phyloP scores from a whole-genome alignment of 2,329 filamentous ascomycete species.

The Fusarium sp. region DNA sequence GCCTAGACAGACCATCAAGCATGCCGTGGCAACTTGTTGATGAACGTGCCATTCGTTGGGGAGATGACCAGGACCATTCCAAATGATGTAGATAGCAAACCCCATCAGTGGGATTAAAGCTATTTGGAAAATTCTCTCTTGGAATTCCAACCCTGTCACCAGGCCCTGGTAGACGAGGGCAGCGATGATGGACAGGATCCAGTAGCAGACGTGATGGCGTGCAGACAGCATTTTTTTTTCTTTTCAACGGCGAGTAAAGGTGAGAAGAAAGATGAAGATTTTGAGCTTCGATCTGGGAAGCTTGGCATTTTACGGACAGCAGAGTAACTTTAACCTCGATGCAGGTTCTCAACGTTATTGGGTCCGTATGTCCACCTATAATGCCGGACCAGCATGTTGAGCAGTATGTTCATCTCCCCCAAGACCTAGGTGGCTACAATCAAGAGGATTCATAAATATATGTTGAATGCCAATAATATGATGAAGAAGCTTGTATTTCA shows the following conservation, averaged over 20 bases:
- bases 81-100: neutral
- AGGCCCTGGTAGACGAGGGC: neutral
- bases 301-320: neutral
- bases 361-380: neutral
- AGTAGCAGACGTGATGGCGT: neutral
- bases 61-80: neutral
- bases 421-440: neutral
- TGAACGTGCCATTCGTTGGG: neutral
- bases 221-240: neutral
- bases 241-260: neutral
- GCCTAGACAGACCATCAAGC: neutral
- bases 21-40: neutral
- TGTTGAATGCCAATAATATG: neutral
- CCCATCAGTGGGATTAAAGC: neutral
- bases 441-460: neutral
- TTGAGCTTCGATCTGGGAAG: neutral
- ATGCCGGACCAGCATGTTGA: neutral
- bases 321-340: neutral
- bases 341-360: neutral
- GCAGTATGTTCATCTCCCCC: neutral
- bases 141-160: neutral
- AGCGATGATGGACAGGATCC: neutral
- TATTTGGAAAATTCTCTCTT: neutral
- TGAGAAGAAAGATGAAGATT: neutral
- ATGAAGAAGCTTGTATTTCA: neutral